Percentiles rank a stretch among this genome's conserved stretches.
Evolutionary conservation across 2,329 filamentous ascomycete genomes (phyloP).

Genomic region (Cyphellophora attinorum): DNA sequence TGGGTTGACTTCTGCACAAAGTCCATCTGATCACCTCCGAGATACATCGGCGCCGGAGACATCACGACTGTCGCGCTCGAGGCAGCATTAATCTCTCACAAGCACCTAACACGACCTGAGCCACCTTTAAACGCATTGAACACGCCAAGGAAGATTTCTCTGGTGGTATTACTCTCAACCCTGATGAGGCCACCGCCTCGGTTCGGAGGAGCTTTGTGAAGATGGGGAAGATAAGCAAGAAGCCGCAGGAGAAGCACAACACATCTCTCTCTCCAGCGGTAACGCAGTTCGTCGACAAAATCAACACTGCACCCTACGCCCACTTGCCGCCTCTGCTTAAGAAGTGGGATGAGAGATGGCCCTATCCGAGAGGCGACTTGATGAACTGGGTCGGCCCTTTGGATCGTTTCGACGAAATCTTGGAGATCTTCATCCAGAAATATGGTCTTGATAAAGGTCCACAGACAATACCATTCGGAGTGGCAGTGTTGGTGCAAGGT

Average conservation of each 20-base stretch:
- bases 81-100: too few species aligned
- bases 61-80: too few species aligned
- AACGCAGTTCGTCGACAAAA: constrained; percentile 65
- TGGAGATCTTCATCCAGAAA: constrained; percentile 69
- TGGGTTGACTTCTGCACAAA: too few species aligned
- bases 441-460: constrained; percentile 75
- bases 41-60: too few species aligned
- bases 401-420: constrained; percentile 83
- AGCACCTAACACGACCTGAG: too few species aligned
- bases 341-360: constrained; percentile 82
- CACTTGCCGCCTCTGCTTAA: constrained; percentile 67
- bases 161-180: too few species aligned
- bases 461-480: constrained; percentile 66
- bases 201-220: constrained; percentile 12
- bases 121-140: too few species aligned
- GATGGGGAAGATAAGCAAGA: constrained; percentile 46
- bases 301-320: constrained; percentile 60
- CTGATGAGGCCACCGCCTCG: constrained; percentile 16
- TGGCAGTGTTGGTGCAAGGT: constrained; percentile 53
- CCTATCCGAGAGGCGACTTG: constrained; percentile 86
- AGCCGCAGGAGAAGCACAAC: constrained; percentile 41
- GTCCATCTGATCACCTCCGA: too few species aligned
- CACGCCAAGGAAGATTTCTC: too few species aligned
- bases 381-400: constrained; percentile 97
- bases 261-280: constrained; percentile 72